A percentile compares a stretch with the other conserved stretches of the same genome.
These are phyloP conservation scores for Fraxinus platypoda DNA, from an alignment of 305 asterid genomes.

Conservation along the genomic window DNA sequence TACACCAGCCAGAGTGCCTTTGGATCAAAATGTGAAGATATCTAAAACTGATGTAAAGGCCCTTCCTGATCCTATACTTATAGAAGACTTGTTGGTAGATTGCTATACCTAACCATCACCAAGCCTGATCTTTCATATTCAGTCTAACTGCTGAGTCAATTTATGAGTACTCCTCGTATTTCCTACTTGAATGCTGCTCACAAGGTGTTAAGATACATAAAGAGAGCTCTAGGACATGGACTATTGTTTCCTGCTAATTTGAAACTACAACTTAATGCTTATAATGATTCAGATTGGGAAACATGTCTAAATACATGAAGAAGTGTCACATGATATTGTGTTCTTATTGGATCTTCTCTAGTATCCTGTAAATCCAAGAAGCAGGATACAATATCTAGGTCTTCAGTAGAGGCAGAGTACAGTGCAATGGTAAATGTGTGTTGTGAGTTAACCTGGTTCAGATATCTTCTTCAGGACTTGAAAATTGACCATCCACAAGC, in stretches of 20 bases:
- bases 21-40: background rate
- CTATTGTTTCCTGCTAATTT: background rate
- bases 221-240: background rate
- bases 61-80: background rate
- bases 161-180: background rate
- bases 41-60: background rate
- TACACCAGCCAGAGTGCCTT: background rate
- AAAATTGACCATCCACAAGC: background rate
- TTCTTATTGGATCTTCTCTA: background rate
- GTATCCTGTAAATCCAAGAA: background rate
- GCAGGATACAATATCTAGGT: background rate
- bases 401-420: background rate
- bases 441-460: background rate
- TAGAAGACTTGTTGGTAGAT: background rate
- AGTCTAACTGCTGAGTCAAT: background rate
- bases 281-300: background rate
- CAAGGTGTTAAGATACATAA: background rate
- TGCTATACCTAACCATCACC: background rate
- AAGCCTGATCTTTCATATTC: background rate
- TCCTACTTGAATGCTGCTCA: background rate
- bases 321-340: background rate
- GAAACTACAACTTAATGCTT: background rate
- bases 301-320: background rate
- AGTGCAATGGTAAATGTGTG: background rate
- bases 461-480: background rate